Percentiles rank a stretch among this genome's conserved stretches.
phyloP scores from a whole-genome alignment of 331 rosid genomes.

The Phaseolus coccineus region DNA sequence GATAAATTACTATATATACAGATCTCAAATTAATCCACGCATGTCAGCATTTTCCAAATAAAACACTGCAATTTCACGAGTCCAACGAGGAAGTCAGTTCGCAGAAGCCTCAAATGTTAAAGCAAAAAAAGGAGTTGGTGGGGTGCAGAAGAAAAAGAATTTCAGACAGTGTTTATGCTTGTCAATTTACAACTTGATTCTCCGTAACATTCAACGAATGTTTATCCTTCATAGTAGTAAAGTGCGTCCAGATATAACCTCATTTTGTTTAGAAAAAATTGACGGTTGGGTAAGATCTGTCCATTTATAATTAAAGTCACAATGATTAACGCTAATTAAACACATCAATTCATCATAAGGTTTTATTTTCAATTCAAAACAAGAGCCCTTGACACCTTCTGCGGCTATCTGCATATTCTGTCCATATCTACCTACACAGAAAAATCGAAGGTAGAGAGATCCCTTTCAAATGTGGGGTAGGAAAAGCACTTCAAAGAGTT shows the following conservation, averaged over 20 bases:
- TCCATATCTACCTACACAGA: conserved; percentile 17
- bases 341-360: neutral
- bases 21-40: neutral
- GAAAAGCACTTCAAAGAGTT: conserved; percentile 59
- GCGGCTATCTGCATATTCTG: neutral
- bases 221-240: conserved; percentile 8
- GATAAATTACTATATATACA: too few species aligned
- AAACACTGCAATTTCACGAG: conserved; percentile 12
- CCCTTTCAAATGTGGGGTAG: conserved; percentile 62
- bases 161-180: neutral
- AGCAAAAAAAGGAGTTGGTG: conserved; percentile 34
- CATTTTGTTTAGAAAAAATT: conserved; percentile 19
- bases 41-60: neutral
- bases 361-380: conserved; percentile 5
- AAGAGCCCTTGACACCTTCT: neutral
- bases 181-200: conserved; percentile 9
- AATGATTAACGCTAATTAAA: conserved; percentile 21
- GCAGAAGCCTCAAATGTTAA: neutral
- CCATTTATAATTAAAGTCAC: neutral
- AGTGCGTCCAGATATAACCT: conserved; percentile 17
- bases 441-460: conserved; percentile 41
- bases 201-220: neutral
- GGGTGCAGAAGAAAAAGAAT: conserved; percentile 20
- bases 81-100: neutral
- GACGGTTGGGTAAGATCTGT: conserved; percentile 30